Evolutionary conservation across 805 yeast genomes (phyloP).

Genomic region (Saturnispora serradocipensis): DNA sequence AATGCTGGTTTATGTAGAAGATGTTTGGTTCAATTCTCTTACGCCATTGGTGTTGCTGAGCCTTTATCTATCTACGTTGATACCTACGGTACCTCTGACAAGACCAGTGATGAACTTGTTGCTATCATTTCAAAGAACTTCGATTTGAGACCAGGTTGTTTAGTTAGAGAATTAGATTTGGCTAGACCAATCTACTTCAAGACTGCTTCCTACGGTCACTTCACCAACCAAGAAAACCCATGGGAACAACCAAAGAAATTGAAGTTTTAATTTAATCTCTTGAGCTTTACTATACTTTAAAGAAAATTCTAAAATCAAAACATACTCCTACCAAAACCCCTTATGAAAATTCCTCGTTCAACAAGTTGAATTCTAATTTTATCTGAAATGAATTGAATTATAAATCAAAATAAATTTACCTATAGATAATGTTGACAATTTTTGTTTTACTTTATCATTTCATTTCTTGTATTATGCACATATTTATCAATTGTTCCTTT

Average conservation of each 20-base stretch:
- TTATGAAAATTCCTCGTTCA: slow-evolving; percentile 7
- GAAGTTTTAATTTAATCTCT: slow-evolving; percentile 35
- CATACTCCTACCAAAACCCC: background rate
- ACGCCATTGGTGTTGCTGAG: slow-evolving; percentile 99
- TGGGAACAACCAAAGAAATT: slow-evolving; percentile 96
- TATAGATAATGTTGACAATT: background rate
- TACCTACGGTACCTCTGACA: slow-evolving; percentile 94
- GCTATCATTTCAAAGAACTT: slow-evolving; percentile 88
- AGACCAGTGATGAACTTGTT: slow-evolving; percentile 83
- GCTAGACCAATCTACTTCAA: slow-evolving; percentile 99
- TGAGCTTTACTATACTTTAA: background rate
- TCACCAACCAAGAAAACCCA: slow-evolving; percentile 96
- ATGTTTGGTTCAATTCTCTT: slow-evolving; percentile 96
- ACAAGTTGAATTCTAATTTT: slow-evolving; percentile 3
- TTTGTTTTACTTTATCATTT: too few relatives aligned
- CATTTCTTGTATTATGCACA: background rate
- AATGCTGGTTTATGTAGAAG: slow-evolving; percentile 93
- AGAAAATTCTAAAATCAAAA: background rate
- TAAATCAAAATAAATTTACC: background rate
- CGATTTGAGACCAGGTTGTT: slow-evolving; percentile 98
- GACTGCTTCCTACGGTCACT: slow-evolving; percentile 99
- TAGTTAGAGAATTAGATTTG: slow-evolving; percentile 91
- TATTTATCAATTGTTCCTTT: background rate
- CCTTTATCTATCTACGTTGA: slow-evolving; percentile 97
- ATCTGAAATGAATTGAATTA: background rate